These are phyloP conservation scores for Apiotrichum gamsii DNA, from an alignment of 1,284 basidiomycete genomes.

Conservation along the genomic window DNA sequence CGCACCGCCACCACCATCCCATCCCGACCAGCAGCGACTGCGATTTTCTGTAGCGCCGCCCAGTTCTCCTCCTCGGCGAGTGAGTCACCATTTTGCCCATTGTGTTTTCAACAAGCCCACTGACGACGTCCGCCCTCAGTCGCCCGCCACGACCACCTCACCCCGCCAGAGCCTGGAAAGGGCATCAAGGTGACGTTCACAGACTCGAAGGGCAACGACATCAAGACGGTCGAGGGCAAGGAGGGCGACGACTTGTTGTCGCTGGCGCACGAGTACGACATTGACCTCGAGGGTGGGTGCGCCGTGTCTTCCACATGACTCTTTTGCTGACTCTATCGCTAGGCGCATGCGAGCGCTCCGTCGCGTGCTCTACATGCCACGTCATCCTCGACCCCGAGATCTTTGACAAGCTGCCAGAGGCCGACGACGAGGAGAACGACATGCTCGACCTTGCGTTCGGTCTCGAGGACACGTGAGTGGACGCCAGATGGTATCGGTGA, in stretches of 20 bases:
- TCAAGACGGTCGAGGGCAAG: conserved; percentile 86
- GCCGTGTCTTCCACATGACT: too few relatives aligned
- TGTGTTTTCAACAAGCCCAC: too few relatives aligned
- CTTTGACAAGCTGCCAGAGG: conserved; percentile 81
- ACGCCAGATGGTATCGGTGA: neutral
- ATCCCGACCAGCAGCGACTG: too few relatives aligned
- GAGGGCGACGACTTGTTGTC: conserved; percentile 89
- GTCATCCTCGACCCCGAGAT: conserved; percentile 77
- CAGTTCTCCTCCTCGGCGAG: too few relatives aligned
- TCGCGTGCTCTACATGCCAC: conserved; percentile 97
- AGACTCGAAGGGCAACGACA: conserved; percentile 71
- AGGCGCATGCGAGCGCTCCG: conserved; percentile 94
- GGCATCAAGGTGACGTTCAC: conserved; percentile 86
- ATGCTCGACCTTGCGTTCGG: conserved; percentile 99
- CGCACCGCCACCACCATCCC: too few relatives aligned
- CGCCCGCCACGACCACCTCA: too few relatives aligned
- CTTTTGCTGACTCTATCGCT: conserved; percentile 6
- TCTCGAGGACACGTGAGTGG: conserved; percentile 81
- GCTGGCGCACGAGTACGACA: conserved; percentile 91
- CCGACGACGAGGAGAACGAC: conserved; percentile 94
- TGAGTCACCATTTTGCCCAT: too few relatives aligned
- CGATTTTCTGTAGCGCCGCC: too few relatives aligned
- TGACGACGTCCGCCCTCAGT: too few relatives aligned
- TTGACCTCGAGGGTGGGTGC: conserved; percentile 85
- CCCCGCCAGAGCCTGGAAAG: too few relatives aligned